Conservation (phyloP, 495 filamentous ascomycete species). For the Tuber borchii region DNA sequence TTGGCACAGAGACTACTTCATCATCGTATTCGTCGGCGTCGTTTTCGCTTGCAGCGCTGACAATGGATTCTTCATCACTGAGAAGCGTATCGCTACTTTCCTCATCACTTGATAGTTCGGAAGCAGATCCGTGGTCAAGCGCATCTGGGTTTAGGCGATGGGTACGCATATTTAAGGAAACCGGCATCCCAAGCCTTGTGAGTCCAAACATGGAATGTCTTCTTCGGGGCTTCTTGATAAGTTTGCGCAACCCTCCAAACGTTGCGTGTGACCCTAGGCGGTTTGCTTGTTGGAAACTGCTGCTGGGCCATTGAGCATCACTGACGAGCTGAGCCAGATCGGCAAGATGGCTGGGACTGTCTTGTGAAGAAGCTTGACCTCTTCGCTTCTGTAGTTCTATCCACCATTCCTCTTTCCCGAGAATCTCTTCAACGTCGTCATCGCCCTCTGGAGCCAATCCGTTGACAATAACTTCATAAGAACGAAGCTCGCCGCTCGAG, state of each 20-base stretch:
- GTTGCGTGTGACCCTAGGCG: slow-evolving; percentile 35
- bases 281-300: slow-evolving; percentile 51
- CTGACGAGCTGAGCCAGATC: slow-evolving; percentile 41
- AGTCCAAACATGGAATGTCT: slow-evolving; percentile 62
- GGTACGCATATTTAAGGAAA: slow-evolving; percentile 68
- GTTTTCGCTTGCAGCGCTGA: slow-evolving; percentile 50
- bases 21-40: slow-evolving; percentile 46
- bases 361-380: slow-evolving; percentile 42
- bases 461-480: slow-evolving; percentile 74
- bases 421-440: slow-evolving; percentile 53
- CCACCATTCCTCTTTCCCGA: slow-evolving; percentile 77
- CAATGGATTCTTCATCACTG: slow-evolving; percentile 47
- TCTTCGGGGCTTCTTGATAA: slow-evolving; percentile 30
- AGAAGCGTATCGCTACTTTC: slow-evolving; percentile 46
- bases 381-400: slow-evolving; percentile 61
- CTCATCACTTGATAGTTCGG: slow-evolving; percentile 45
- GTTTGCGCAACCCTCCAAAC: slow-evolving; percentile 28
- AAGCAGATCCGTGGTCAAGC: slow-evolving; percentile 51
- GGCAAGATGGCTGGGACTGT: slow-evolving; percentile 40
- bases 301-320: slow-evolving; percentile 50
- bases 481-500: slow-evolving; percentile 62
- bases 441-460: slow-evolving; percentile 47
- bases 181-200: slow-evolving; percentile 52
- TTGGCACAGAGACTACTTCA: slow-evolving; percentile 18
- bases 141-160: slow-evolving; percentile 62